phyloP scores from a whole-genome alignment of 2,329 filamentous ascomycete genomes.

The Fusarium anguioides region DNA sequence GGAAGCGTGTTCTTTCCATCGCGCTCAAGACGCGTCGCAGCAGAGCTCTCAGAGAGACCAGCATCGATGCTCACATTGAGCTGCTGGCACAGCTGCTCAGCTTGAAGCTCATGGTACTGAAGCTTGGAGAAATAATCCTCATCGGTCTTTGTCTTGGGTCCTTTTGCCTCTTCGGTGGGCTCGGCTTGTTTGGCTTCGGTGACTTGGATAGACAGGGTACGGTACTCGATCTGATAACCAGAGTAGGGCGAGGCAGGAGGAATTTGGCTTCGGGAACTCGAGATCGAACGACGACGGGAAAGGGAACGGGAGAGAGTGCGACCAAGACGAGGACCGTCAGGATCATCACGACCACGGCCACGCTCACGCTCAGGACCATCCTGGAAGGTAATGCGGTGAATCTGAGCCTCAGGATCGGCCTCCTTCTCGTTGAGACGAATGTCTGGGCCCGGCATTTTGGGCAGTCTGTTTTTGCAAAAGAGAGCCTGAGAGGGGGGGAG shows the following conservation, averaged over 20 bases:
- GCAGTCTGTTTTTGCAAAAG: not conserved
- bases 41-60: constrained; percentile 52
- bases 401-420: constrained; percentile 32
- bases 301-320: constrained; percentile 30
- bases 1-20: constrained; percentile 58
- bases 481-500: not conserved
- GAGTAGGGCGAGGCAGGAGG: constrained; percentile 50
- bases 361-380: constrained; percentile 11
- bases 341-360: constrained; percentile 15
- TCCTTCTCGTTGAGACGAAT: constrained; percentile 33
- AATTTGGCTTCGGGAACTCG: constrained; percentile 42
- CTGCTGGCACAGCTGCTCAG: constrained; percentile 53
- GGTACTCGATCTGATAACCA: constrained; percentile 54
- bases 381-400: constrained; percentile 36
- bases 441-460: constrained; percentile 35
- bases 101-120: constrained; percentile 52
- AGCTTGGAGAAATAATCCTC: constrained; percentile 58
- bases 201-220: constrained; percentile 55
- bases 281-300: constrained; percentile 36
- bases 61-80: constrained; percentile 50
- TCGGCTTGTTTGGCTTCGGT: constrained; percentile 51
- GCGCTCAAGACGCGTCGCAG: constrained; percentile 50
- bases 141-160: constrained; percentile 48
- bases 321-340: constrained; percentile 9
- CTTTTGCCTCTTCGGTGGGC: constrained; percentile 30